Conservation (phyloP, 2,329 filamentous ascomycete species). For the Epicoccum nigrum region DNA sequence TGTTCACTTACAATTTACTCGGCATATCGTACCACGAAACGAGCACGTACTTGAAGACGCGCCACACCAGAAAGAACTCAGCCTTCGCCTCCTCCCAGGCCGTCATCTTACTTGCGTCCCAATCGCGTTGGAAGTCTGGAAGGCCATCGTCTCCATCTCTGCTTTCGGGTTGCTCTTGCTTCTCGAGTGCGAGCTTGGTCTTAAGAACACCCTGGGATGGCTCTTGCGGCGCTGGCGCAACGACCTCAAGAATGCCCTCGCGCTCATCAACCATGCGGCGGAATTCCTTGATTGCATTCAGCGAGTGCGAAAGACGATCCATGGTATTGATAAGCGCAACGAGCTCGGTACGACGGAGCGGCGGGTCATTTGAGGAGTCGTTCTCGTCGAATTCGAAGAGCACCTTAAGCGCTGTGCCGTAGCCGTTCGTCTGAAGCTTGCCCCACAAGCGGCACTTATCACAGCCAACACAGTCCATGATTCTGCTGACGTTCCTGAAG, state of each 20-base stretch:
- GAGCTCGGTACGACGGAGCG: slow-evolving; percentile 85
- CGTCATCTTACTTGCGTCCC: slow-evolving; percentile 50
- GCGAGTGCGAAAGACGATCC: slow-evolving; percentile 80
- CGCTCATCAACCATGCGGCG: slow-evolving; percentile 57
- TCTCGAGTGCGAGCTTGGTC: slow-evolving; percentile 35
- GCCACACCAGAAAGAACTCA: slow-evolving; percentile 69
- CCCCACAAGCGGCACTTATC: slow-evolving; percentile 99
- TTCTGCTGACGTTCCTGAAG: slow-evolving; percentile 92
- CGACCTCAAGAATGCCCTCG: slow-evolving; percentile 36
- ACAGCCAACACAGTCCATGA: slow-evolving; percentile 99
- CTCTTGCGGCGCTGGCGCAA: slow-evolving; percentile 24
- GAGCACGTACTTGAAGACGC: slow-evolving; percentile 70
- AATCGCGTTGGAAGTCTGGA: slow-evolving; percentile 51
- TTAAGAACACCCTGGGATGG: slow-evolving; percentile 39
- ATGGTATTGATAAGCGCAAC: slow-evolving; percentile 96
- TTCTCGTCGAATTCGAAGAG: slow-evolving; percentile 88
- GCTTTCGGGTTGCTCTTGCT: slow-evolving; percentile 17
- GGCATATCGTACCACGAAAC: slow-evolving; percentile 74
- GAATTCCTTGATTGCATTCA: slow-evolving; percentile 78
- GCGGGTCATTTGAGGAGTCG: slow-evolving; percentile 67
- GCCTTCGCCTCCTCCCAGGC: slow-evolving; percentile 64
- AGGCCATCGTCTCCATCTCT: slow-evolving; percentile 47
- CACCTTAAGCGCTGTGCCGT: slow-evolving; percentile 92
- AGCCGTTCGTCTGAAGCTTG: slow-evolving; percentile 93
- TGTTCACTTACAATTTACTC: slow-evolving; percentile 67